Base-by-base conservation (phyloP, 2,329 filamentous ascomycete genomes). In the Chaetothyriales sp. region DNA sequence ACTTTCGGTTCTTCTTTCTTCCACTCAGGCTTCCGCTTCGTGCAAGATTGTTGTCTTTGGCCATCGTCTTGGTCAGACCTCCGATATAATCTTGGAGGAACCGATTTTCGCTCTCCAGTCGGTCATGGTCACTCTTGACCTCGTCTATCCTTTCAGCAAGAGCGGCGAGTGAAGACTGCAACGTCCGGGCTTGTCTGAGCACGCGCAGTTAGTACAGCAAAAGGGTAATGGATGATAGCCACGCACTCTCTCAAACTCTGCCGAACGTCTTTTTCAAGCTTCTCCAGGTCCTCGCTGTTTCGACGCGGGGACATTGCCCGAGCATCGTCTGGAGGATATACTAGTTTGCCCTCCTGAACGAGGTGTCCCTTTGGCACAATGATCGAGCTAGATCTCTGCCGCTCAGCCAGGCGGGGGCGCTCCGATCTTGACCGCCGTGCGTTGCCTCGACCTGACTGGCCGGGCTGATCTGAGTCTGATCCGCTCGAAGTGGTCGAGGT, bases 71-170 rank as follows among this genome's bases (percentile, higher is more conserved):
- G 79, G 95, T 96, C 50, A 96, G 75, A 63, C 95, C 90, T 57
- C 90, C 90, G 62, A 96, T 96, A 66, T 96, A 96, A 67, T 95
- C 95, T 68, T 96, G 90, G 46, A 98, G 71, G 64, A 96, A 95
- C 63, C 88, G 90, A 75, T 98, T 98, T 67, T 95, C 89, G 66
- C 78, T 92, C 68, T 96, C 89, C 50, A 98, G 80, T 69, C 95
- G 95, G 70, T 95, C 87, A 64, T 98, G 89, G 64, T 96, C 90
- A 60, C 85, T 83, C 67, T 88, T 86, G 57, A 96, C 89, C 26
- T 86, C 86, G 64, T 98, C 92, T 65, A 96, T 93, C 48, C 88
- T 84, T 68, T 95, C 86, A 58, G 95, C 87, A 44, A 96, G 84
- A 56, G 84, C 86, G 55, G 93, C 75, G 32, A 98, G 79, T 25